These are phyloP conservation scores for Termitomyces sp. DNA, from an alignment of 768 basidiomycete genomes.

Conservation along the genomic window DNA sequence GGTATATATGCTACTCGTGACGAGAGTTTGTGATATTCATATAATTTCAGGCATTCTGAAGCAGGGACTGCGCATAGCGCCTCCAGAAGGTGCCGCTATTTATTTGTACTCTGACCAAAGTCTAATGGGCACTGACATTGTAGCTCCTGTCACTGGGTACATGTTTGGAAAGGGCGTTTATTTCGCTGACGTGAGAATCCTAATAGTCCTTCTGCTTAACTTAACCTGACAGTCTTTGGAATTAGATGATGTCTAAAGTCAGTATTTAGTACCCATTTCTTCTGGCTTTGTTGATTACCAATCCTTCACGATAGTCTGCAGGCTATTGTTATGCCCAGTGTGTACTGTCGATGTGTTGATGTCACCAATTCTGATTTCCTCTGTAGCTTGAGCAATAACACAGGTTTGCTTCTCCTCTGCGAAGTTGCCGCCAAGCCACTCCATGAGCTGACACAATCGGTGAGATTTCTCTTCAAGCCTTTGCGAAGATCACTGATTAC, in stretches of 20 bases:
- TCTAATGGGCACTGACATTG: not conserved
- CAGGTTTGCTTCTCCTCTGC: constrained; percentile 54
- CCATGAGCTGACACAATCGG: constrained; percentile 39
- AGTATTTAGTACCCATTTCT: constrained; percentile 9
- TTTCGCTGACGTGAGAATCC: constrained; percentile 48
- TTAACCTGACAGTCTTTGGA: not conserved
- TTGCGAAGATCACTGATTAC: not conserved
- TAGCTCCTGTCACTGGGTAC: constrained; percentile 50
- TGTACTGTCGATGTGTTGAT: constrained; percentile 13
- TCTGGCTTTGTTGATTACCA: not conserved
- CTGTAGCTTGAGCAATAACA: constrained; percentile 41
- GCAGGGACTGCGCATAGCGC: constrained; percentile 60
- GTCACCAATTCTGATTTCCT: constrained; percentile 2
- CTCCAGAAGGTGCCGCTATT: constrained; percentile 45
- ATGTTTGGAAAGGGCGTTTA: constrained; percentile 70
- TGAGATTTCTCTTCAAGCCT: constrained; percentile 10
- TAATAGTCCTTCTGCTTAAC: not conserved
- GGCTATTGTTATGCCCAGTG: constrained; percentile 49
- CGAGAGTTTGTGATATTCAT: not conserved
- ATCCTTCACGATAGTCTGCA: constrained; percentile 34
- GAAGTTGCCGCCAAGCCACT: constrained; percentile 56
- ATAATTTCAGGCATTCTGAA: constrained; percentile 42
- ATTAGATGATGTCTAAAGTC: constrained; percentile 61
- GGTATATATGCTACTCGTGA: constrained; percentile 22
- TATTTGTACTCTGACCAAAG: not conserved